Conservation (phyloP, 176 grass and related monocot genomes). For the Carex myosuroides region DNA sequence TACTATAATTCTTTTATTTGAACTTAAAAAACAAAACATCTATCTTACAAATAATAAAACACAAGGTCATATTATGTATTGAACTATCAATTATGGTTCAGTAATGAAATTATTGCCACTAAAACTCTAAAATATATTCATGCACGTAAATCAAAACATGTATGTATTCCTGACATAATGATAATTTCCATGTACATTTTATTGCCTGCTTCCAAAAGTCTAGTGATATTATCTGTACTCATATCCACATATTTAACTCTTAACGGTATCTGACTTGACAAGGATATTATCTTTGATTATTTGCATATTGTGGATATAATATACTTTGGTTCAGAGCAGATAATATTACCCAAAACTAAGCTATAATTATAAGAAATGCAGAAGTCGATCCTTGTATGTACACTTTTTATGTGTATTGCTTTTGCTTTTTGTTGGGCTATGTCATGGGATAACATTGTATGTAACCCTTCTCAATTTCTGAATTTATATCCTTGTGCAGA, state of each 20-base stretch:
- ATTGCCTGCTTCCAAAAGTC: not conserved
- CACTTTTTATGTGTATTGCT: not conserved
- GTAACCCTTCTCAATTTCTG: conserved; percentile 4
- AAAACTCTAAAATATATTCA: not conserved
- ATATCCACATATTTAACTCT: not conserved
- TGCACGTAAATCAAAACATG: not conserved
- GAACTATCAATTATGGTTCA: not conserved
- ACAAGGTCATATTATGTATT: not conserved
- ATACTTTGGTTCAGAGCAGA: not conserved
- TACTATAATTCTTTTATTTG: not conserved
- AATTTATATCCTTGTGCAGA: not conserved
- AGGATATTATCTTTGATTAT: not conserved
- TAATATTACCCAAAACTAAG: not conserved
- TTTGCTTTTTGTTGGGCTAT: not conserved
- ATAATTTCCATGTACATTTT: not conserved
- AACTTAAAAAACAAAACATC: not conserved
- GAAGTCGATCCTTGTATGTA: not conserved
- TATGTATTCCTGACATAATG: not conserved
- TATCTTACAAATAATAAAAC: not conserved
- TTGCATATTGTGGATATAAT: not conserved
- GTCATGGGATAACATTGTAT: not conserved
- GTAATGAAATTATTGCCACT: not conserved
- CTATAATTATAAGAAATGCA: not conserved
- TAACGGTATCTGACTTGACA: not conserved
- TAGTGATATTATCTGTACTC: not conserved